Evolutionary conservation across 495 filamentous ascomycete species (phyloP), one percentile per base, ranked within the genome.

Genomic region (Neurospora pannonica): DNA sequence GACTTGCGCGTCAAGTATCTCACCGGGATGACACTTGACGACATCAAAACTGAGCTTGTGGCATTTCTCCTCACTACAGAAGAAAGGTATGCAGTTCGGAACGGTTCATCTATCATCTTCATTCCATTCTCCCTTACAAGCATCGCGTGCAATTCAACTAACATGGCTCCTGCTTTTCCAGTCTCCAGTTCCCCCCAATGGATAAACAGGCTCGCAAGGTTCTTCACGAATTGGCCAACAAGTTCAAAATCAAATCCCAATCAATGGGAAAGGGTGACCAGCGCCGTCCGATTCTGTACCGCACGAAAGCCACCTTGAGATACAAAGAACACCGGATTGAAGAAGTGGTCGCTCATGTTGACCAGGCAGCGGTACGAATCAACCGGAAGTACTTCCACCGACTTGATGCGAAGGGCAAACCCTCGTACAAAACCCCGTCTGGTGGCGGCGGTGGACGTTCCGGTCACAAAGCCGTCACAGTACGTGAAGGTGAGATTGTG

Each of bases 401-500:
- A 37, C 75, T 79, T 43, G 87, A 85, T 82, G 76, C 76, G 67
- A 84, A 78, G 83, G 85, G 71, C 78, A 84, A 73, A 76, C 71
- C 69, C 78, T 82, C 75, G 72, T 70, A 36, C n/a, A 74, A 71
- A 73, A 5, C 42, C 3, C 10, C 71, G 5, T 70, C 71, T 36
- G 77, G 76, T 15, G 76, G 78, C 9, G 79, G 78, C 13, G 76
- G 79, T 15, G 79, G 78, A 8, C 72, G 78, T 19, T 71, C 43
- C 4, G 70, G 75, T 7, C 40, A 73, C 54, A 76, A 83, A 15
- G 86, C 86, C 7, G 85, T 89, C 38, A 87, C 86, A 9, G 92
- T 94, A 72, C 88, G 89, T 75, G 93, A 98, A 76, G 96, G 96
- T n/a, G 94, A 98, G 73, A 83, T 97, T 60, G 94, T 98, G 24